A percentile compares a stretch with the other conserved stretches of the same genome.
phyloP scores from a whole-genome alignment of 805 yeast species.

The Grigorovia transvaalensis region DNA sequence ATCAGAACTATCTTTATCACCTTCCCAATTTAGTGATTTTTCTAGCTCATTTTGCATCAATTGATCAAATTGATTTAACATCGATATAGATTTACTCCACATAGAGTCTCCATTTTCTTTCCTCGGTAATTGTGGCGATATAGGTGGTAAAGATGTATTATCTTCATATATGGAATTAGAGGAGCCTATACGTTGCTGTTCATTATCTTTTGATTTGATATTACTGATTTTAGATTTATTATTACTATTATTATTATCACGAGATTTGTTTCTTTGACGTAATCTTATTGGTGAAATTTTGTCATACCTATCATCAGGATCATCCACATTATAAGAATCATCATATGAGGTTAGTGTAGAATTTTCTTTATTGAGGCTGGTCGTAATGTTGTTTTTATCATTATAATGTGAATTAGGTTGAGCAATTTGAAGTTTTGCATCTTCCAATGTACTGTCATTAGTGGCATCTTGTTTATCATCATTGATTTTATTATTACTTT shows the following conservation, averaged over 20 bases:
- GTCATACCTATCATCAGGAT: neutral
- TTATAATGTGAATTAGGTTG: neutral
- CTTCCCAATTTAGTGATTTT: conserved; percentile 33
- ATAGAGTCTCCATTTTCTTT: conserved; percentile 19
- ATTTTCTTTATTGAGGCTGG: neutral
- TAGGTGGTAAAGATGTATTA: neutral
- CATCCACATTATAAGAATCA: neutral
- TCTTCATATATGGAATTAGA: neutral
- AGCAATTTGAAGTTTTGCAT: neutral
- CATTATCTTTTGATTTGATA: neutral
- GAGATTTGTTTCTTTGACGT: neutral
- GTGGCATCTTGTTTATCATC: neutral
- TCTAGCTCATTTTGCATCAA: conserved; percentile 58
- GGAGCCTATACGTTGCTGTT: neutral
- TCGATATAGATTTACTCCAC: conserved; percentile 46
- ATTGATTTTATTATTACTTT: too few species aligned
- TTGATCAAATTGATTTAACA: conserved; percentile 59
- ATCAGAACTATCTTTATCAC: conserved; percentile 4
- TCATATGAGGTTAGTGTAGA: neutral
- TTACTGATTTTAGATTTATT: neutral
- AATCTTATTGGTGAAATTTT: neutral
- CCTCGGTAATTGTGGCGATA: neutral
- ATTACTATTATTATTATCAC: neutral
- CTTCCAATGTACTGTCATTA: neutral
- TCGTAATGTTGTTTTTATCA: neutral